phyloP scores from a whole-genome alignment of 768 basidiomycete species.

The Chalciporus piperatus region DNA sequence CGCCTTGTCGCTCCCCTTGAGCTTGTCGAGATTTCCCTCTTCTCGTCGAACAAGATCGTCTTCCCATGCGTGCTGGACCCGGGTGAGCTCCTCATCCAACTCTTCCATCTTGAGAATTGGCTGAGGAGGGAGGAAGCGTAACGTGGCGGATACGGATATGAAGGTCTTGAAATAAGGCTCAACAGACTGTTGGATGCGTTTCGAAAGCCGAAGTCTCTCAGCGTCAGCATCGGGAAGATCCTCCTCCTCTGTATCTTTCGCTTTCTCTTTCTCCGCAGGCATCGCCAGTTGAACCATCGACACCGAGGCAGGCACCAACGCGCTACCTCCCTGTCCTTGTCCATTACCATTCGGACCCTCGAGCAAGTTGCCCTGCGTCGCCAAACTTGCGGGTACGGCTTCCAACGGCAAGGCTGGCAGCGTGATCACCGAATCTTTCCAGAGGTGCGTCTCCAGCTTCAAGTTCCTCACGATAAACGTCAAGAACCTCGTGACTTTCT shows the following conservation, averaged over 20 bases:
- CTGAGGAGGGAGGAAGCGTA: slow-evolving; percentile 90
- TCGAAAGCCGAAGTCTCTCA: slow-evolving; percentile 64
- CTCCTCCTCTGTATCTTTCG: slow-evolving; percentile 33
- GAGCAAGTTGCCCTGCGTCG: slow-evolving; percentile 25
- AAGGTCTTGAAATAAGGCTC: slow-evolving; percentile 82
- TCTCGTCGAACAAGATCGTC: slow-evolving; percentile 81
- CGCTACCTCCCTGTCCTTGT: slow-evolving; percentile 10
- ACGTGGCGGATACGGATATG: slow-evolving; percentile 90
- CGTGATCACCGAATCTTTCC: slow-evolving; percentile 85
- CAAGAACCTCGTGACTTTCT: slow-evolving; percentile 90
- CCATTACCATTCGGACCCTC: slow-evolving; percentile 23
- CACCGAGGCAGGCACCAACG: slow-evolving; percentile 20
- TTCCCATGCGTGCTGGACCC: slow-evolving; percentile 76
- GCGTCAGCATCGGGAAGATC: slow-evolving; percentile 70
- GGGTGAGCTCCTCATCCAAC: slow-evolving; percentile 73
- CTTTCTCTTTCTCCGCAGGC: slow-evolving; percentile 17
- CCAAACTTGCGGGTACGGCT: slow-evolving; percentile 51
- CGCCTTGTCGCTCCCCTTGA: slow-evolving; percentile 11
- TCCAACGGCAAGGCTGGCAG: slow-evolving; percentile 63
- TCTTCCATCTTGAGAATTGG: slow-evolving; percentile 86
- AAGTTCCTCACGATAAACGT: slow-evolving; percentile 90
- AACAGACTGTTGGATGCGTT: slow-evolving; percentile 77
- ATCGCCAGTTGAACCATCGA: slow-evolving; percentile 23
- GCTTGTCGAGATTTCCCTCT: slow-evolving; percentile 40
- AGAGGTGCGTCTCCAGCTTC: slow-evolving; percentile 91